Percentiles rank a stretch among this genome's conserved stretches.
phyloP scores from a whole-genome alignment of 768 basidiomycete species.

The Asterophora lycoperdoides region DNA sequence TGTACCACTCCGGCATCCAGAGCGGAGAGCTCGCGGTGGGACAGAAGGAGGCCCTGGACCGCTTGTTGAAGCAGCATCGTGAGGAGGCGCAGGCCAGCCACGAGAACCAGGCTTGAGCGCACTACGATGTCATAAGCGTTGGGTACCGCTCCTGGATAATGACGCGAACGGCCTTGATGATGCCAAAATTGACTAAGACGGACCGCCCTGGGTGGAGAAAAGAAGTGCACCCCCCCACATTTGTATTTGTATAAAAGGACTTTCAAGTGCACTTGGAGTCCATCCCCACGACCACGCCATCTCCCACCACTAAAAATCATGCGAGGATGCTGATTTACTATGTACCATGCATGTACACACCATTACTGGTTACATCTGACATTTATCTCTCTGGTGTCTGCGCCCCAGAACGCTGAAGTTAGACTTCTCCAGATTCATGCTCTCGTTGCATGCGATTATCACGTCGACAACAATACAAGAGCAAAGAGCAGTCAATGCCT shows the following conservation, averaged over 20 bases:
- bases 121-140: too few species aligned
- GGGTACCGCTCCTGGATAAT: too few species aligned
- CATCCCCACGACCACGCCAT: not conserved
- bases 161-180: too few species aligned
- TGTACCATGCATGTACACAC: not conserved
- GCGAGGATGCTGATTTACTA: not conserved
- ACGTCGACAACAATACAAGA: too few species aligned
- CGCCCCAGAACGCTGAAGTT: too few species aligned
- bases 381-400: too few species aligned
- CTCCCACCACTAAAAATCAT: constrained; percentile 4
- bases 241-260: constrained; percentile 19
- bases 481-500: too few species aligned
- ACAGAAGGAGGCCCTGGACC: constrained; percentile 89
- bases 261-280: not conserved
- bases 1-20: constrained; percentile 93
- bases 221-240: not conserved
- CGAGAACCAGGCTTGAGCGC: not conserved
- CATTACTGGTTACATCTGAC: too few species aligned
- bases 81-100: constrained; percentile 12
- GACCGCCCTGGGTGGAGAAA: not conserved
- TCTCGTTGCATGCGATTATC: too few species aligned
- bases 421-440: too few species aligned
- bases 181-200: too few species aligned
- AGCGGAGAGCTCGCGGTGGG: constrained; percentile 90
- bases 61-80: constrained; percentile 77